Conservation (phyloP, 116 monocot species). For the Papilionanthe hybrid region DNA sequence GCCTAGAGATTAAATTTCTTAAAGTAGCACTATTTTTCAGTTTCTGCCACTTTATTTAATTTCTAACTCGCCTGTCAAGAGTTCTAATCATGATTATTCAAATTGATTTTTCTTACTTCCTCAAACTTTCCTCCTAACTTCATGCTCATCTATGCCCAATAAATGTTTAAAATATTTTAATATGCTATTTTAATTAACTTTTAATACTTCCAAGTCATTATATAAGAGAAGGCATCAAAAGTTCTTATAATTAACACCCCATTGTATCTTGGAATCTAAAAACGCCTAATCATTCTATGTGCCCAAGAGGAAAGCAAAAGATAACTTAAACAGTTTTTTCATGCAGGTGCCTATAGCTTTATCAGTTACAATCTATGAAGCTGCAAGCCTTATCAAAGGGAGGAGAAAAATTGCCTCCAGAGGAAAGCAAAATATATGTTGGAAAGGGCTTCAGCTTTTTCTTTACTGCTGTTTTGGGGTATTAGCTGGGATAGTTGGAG, state of each 20-base stretch:
- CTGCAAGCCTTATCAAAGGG: constrained; percentile 29
- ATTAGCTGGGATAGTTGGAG: constrained; percentile 55
- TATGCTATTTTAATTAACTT: background rate
- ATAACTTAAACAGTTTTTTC: background rate
- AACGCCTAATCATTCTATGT: background rate
- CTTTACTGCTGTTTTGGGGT: constrained; percentile 50
- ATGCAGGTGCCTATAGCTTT: constrained; percentile 48
- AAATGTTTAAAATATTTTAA: background rate
- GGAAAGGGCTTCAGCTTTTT: constrained; percentile 35
- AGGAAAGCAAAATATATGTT: constrained; percentile 33
- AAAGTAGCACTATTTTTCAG: background rate
- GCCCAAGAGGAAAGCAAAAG: background rate
- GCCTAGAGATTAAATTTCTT: background rate
- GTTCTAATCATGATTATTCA: no score
- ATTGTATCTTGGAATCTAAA: background rate
- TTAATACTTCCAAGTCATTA: background rate
- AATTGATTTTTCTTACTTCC: background rate
- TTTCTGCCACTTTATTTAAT: background rate
- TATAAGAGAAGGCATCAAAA: background rate
- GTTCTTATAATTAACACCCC: background rate
- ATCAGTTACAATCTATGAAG: constrained; percentile 44
- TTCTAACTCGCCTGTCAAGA: no score
- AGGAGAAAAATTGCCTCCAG: constrained; percentile 42
- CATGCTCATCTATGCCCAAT: background rate
- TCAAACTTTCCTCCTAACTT: background rate